phyloP scores from a whole-genome alignment of 164 flowering plant species.

The Kalanchoe fedtschenkoi region DNA sequence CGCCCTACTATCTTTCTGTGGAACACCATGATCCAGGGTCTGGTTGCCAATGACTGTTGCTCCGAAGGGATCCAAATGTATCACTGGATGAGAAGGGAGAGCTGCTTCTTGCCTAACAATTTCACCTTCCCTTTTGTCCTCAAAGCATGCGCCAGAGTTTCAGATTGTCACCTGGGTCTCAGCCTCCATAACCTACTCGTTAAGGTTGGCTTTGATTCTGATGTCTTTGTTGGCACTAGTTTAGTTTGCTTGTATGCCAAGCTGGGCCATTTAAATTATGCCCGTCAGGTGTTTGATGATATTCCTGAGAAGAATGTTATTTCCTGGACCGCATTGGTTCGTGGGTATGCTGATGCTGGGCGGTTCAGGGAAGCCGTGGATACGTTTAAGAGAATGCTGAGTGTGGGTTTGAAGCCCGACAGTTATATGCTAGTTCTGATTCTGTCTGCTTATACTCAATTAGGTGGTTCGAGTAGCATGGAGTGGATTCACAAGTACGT shows the following conservation, averaged over 20 bases:
- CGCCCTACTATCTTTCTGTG: slow-evolving; percentile 15
- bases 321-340: slow-evolving; percentile 24
- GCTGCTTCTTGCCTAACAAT: slow-evolving; percentile 16
- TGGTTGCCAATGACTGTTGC: slow-evolving; percentile 21
- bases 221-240: slow-evolving; percentile 19
- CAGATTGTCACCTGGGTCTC: slow-evolving; percentile 14
- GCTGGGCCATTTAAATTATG: slow-evolving; percentile 12
- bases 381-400: slow-evolving; percentile 15
- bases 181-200: slow-evolving; percentile 18
- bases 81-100: slow-evolving; percentile 8
- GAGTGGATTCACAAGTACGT: slow-evolving; percentile 19
- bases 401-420: slow-evolving; percentile 19
- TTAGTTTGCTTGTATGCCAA: slow-evolving; percentile 18
- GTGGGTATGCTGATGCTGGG: slow-evolving; percentile 17
- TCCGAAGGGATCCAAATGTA: slow-evolving; percentile 12
- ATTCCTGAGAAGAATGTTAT: slow-evolving; percentile 21
- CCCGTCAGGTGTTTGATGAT: slow-evolving; percentile 22
- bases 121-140: slow-evolving; percentile 28
- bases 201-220: slow-evolving; percentile 17
- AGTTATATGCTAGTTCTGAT: slow-evolving; percentile 15
- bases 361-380: slow-evolving; percentile 16
- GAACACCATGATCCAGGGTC: slow-evolving; percentile 21
- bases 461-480: slow-evolving; percentile 16
- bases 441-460: slow-evolving; percentile 17
- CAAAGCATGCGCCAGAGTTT: slow-evolving; percentile 20